A percentile compares a stretch with the other conserved stretches of the same genome.
phyloP scores from a whole-genome alignment of 2,329 filamentous ascomycete species.

The Botrytis fragariae region DNA sequence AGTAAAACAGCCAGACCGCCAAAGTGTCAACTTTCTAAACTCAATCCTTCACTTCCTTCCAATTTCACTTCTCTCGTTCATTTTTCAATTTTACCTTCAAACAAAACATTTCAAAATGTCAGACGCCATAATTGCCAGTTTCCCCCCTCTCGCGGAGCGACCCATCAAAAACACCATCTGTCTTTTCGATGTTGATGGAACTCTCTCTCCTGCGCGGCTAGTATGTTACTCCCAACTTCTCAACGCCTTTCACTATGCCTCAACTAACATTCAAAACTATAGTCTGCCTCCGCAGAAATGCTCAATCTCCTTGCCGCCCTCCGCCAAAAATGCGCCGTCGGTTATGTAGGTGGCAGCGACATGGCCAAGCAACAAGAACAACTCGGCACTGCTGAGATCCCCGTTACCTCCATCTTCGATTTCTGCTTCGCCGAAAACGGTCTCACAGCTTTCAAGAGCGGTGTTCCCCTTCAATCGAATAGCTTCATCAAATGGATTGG shows the following conservation, averaged over 20 bases:
- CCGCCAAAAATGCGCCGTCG: conserved; percentile 84
- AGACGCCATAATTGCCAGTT: conserved; percentile 25
- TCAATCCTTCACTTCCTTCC: not conserved
- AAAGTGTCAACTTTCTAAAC: conserved; percentile 12
- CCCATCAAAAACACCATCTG: conserved; percentile 89
- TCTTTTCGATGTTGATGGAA: conserved; percentile 95
- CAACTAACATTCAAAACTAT: not conserved
- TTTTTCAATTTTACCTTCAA: too few species aligned
- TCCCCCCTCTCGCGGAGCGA: conserved; percentile 74
- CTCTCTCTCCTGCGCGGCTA: conserved; percentile 77
- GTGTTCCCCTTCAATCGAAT: conserved; percentile 69
- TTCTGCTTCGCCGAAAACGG: conserved; percentile 98
- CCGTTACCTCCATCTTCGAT: conserved; percentile 86
- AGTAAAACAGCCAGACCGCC: conserved; percentile 11
- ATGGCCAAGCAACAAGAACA: conserved; percentile 95
- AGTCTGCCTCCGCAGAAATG: conserved; percentile 60
- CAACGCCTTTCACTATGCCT: not conserved
- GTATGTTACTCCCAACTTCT: conserved; percentile 50
- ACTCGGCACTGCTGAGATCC: conserved; percentile 65
- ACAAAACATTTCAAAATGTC: conserved; percentile 1
- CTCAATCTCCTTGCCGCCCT: conserved; percentile 74
- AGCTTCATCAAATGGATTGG: conserved; percentile 92
- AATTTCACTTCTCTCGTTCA: not conserved
- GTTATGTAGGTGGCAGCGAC: conserved; percentile 91
- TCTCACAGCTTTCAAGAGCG: conserved; percentile 83